Conservation (phyloP, 352 stramenopile genomes). For the Pythium biforme region DNA sequence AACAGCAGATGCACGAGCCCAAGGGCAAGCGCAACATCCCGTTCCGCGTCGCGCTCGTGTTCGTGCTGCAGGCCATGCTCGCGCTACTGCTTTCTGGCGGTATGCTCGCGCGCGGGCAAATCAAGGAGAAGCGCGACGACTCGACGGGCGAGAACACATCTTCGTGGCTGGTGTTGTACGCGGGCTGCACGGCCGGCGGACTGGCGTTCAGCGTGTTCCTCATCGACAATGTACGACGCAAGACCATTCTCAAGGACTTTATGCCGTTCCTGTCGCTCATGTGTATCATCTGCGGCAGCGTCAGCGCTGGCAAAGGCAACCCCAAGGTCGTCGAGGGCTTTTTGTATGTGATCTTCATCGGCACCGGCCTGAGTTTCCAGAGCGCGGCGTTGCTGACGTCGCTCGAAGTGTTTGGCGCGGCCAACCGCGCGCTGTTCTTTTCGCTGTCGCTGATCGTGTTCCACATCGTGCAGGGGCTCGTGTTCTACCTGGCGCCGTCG, state of each 20-base stretch:
- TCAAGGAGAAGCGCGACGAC: constrained; percentile 32
- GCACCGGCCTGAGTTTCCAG: constrained; percentile 63
- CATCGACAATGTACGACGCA: constrained; percentile 82
- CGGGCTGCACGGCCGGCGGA: constrained; percentile 43
- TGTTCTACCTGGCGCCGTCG: constrained; percentile 60
- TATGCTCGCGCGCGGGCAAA: constrained; percentile 46
- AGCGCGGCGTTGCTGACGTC: constrained; percentile 72
- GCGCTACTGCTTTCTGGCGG: constrained; percentile 68
- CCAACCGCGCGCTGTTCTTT: constrained; percentile 63
- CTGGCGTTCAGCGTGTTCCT: constrained; percentile 75
- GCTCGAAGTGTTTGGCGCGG: constrained; percentile 80
- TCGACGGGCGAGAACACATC: constrained; percentile 32
- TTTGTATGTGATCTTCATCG: constrained; percentile 65
- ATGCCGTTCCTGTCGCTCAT: constrained; percentile 68
- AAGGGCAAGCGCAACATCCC: constrained; percentile 50
- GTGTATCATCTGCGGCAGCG: constrained; percentile 56
- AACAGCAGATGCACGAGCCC: constrained; percentile 51
- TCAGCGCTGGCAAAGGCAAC: constrained; percentile 40
- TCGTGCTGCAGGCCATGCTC: constrained; percentile 57
- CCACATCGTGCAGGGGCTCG: constrained; percentile 48
- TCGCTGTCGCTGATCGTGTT: constrained; percentile 68
- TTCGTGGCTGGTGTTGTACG: constrained; percentile 58
- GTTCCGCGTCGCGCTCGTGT: constrained; percentile 66
- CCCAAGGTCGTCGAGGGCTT: constrained; percentile 44
- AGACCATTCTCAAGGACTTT: constrained; percentile 89